Evolutionary conservation across 371 early-diverging fungal genomes (phyloP), one percentile per base, ranked within the genome.

Genomic region (Vairimorpha necatrix): DNA sequence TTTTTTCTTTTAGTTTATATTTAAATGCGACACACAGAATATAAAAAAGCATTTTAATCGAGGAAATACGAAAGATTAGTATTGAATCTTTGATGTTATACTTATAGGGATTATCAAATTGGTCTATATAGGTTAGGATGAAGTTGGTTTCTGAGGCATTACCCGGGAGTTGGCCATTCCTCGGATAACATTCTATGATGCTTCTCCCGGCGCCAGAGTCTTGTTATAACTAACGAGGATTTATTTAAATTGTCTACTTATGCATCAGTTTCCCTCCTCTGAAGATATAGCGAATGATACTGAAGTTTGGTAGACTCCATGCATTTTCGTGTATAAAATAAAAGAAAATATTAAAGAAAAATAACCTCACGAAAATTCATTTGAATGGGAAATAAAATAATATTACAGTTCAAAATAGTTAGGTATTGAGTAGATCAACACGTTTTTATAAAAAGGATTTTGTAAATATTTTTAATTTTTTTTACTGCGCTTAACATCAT

Each of bases 81-180:
- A 89, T 95, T 69, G 99, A 98, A 86, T 95, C 95, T n/a, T 86
- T 91, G 77, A n/a, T 98, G 98, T 98, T 83, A 86, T 79, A 90
- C 90, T 79, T 97, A 94, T 82, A 89, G 93, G 38, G 93, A 93
- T 74, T 88, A 89, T 39, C 88, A 88, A n/a, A 87, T 95, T 75
- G 97, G 96, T 69, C 90, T 98, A 86, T 90, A 89, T 76, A 88
- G 89, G 20, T 98, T 95, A 84, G 99, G 99, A 74, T 85, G 89
- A 18, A 92, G 92, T 67, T 96, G 88, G n/a, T n/a, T n/a, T n/a
- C n/a, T n/a, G n/a, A n/a, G n/a, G n/a, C n/a, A n/a, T n/a, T n/a
- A n/a, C n/a, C n/a, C n/a, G n/a, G n/a, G n/a, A n/a, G n/a, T n/a
- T n/a, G n/a, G n/a, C n/a, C n/a, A n/a, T n/a, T n/a, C n/a, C n/a